Evolutionary conservation across 441 rosid species (phyloP), one percentile per base, ranked within the genome.

Genomic region (Isatis lusitanica): DNA sequence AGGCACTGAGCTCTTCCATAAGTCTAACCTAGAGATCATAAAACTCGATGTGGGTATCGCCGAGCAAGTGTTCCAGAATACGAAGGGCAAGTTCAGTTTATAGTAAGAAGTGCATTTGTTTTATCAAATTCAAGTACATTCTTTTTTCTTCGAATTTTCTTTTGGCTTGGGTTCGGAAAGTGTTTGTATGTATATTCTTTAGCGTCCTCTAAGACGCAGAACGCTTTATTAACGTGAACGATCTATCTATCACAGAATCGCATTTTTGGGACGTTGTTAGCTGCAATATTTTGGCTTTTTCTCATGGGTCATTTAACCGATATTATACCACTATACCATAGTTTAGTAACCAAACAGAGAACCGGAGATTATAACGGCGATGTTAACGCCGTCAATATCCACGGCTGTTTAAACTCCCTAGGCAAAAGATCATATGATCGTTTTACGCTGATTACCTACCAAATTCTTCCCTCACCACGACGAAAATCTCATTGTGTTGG

Each of bases 31-130:
- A 79, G 95, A 86, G 84, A 86, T 87, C 73, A 77, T 83, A 75
- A 76, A 75, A 56, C 88, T 89, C 4, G 90, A 88, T 70, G 87
- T 83, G 1, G 77, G 26, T 38, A 81, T 84, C 17, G 92, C 94
- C 1, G 94, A 85, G 73, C 87, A 85, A 76, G 88, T 82, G 16
- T 90, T 90, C 42, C 80, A 83, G 79, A 89, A 84, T 53, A 85
- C 87, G 0, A 87, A 78, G 85, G 83, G 73, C 50, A 90, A 86
- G 78, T 88, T 88, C 63, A 56, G 24, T 74, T 38, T 55, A 2
- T 65, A 35, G 58, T 58, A 35, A 66, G 21, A 24, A 57, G n/a
- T 57, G 63, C 21, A 61, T 60, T 12, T 60, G 50, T 5, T 50
- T 50, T 21, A 18, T 21, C n/a, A n/a, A 21, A 21, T 21, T 66